Base-by-base conservation (phyloP, 2,329 filamentous ascomycete species). In the Fusarium sp. region DNA sequence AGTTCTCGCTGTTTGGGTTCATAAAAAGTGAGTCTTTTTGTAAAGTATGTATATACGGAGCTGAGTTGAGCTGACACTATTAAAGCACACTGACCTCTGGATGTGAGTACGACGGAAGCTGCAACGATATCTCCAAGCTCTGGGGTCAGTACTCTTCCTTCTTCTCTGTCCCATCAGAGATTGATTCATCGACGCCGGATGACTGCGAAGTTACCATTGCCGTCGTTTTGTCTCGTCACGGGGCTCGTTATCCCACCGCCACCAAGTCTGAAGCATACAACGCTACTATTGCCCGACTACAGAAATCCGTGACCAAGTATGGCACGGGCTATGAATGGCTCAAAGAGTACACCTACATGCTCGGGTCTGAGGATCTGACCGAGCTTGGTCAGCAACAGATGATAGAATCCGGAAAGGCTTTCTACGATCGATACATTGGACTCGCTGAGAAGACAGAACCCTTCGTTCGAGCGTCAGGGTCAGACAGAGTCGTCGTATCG, bases 131-230 rank as follows among this genome's bases (percentile, higher is more conserved):
- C 32, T 84, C 90, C 44, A 87, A 88, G 69, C 85, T 83, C 56
- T 97, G 93, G 93, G 94, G 94, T 56, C 93, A 95, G 77, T 97
- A 97, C 78, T 91, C 93, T 19, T 92, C 94, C 3, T 96, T 89
- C 80, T 97, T 92, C 79, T 85, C 90, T 1, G 90, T 94, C 0
- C 85, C 89, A 8, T 93, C 91, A 2, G 82, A 87, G 4, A 87
- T 93, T 50, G 82, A 87, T 17, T 71, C 83, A 8, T 81, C 82
- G 9, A 80, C 91, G 1, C 94, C 93, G 0, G 70, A 81, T 1
- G 83, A 82, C n/a, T 97, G 94, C 79, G 81, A 86, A 14, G 81
- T 95, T 71, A 95, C 90, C 4, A 95, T 97, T 78, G 94, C 86
- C 2, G 91, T 94, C 73, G 82, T 94, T 23, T 85, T 97, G 47